Base-by-base conservation (phyloP, 768 basidiomycete species). In the Suillus occidentalis region DNA sequence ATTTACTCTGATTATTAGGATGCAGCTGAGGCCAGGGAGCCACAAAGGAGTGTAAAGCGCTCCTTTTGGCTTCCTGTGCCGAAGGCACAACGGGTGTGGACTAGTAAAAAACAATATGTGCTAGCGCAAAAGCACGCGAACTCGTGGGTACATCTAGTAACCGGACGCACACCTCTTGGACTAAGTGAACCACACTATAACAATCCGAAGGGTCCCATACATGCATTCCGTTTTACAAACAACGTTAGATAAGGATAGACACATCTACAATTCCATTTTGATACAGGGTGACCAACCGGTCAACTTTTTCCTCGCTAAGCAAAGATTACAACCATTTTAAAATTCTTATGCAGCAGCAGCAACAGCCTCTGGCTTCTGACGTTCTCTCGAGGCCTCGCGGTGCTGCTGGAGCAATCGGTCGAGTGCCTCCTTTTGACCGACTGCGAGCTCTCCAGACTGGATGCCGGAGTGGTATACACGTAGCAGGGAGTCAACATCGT, bases 401-500 rank as follows among this genome's bases (percentile, higher is more conserved):
- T 96, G 94, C 81, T 86, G 86, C 80, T 84, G 85, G 69, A 99
- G 84, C 39, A 99, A 83, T 65, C 89, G 85, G 77, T 98, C 95
- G 37, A 99, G 84, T 6, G 93, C 90, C 73, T 92, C 90, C 79
- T 90, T 91, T 79, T 98, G 93, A n/a, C 97, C 95, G 50, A 98
- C 90, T 53, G 87, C 88, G 72, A 99, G 91, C 75, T 93, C 89
- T 64, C 97, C 97, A 43, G 90, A 89, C 73, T 91, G 89, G 76
- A 98, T 95, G 40, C 91, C 95, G 61, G 91, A 91, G 83, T 98
- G 95, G 80, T 97, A 98, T 47, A 99, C 85, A 75, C 97, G 93
- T 53, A 99, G 85, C 43, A 99, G 88, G 39, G 94, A 92, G 79
- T 99, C 97, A 66, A 99, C 97, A 74, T 99, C 97, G 73, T 99